Evolutionary conservation across 768 basidiomycete genomes (phyloP).

Genomic region (Xerocomellus amylosporus): DNA sequence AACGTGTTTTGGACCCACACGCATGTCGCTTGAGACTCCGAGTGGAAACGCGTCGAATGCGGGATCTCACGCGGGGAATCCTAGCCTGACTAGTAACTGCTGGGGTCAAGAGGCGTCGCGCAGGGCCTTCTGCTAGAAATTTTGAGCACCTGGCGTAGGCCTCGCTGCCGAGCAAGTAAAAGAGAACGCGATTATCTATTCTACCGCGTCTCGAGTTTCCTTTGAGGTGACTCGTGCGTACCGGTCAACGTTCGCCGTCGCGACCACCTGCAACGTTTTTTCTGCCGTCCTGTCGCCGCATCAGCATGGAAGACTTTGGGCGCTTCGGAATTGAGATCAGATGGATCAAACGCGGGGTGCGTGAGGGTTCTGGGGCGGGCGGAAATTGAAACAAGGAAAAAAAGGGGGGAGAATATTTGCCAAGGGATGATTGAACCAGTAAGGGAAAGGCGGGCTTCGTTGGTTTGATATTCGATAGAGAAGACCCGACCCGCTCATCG

Average conservation of each 20-base stretch:
- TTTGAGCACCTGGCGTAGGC: neutral
- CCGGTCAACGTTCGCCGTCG: neutral
- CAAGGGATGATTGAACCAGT: neutral
- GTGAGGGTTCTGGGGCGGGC: neutral
- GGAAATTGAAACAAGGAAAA: neutral
- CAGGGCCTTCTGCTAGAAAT: neutral
- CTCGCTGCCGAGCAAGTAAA: neutral
- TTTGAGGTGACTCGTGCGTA: neutral
- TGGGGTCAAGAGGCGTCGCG: neutral
- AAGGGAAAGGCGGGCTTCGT: neutral
- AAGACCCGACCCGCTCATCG: neutral
- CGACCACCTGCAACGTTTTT: neutral
- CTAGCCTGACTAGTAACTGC: neutral
- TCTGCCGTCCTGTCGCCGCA: neutral
- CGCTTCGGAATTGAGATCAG: neutral
- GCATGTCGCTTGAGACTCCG: no score
- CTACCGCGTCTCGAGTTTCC: neutral
- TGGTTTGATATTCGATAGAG: neutral
- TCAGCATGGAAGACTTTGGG: neutral
- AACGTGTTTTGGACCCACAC: neutral
- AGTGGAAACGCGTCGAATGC: neutral
- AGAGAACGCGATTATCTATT: neutral
- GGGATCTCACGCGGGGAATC: neutral
- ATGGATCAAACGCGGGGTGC: neutral
- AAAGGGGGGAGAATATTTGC: neutral